Base-by-base conservation (phyloP, 2,329 filamentous ascomycete genomes). In the Paraphoma sp. region DNA sequence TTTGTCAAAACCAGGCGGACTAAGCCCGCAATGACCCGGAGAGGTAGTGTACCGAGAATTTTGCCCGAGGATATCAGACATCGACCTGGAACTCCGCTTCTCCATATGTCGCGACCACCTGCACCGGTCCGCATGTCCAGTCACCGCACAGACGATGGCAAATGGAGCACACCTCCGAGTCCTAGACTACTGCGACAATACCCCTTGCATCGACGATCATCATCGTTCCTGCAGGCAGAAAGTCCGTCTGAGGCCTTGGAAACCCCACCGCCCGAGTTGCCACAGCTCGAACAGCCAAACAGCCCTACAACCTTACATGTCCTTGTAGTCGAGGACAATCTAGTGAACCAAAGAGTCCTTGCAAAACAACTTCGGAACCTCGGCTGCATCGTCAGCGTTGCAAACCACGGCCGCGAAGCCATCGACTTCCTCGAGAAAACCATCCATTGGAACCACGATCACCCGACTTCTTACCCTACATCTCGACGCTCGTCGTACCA, bases 401-500 rank as follows among this genome's bases (percentile, higher is more conserved):
- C 77, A 1, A 74, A 75, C 36, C 71, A 80, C 48, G 78, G 78
- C 6, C 57, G 56, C 30, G 77, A 79, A 56, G 72, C 73, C 0
- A 61, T 79, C 0, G 69, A 73, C 2, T 72, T 75, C 30, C 53
- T 79, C 1, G 60, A 64, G 5, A 67, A 56, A 28, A 76, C 71
- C 1, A 61, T 38, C 7, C 54, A 57, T 2, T 72, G 71, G 69
- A 60, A 71, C 29, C 50, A 63, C 16, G 38, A 48, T 1, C 48
- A 62, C 1, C 49, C 44, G 10, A 28, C 17, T 33, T 45, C 28
- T 2, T 2, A 30, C 31, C 48, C 48, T 1, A 48, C 87, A 84
- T 88, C 92, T 73, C 89, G 12, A 51, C 28, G 44, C 28, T 40
- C 44, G 16, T 53, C 43, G 5, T 49, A 18, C 10, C 47, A 53